Percentiles rank a stretch among this genome's conserved stretches.
These are phyloP conservation scores for Solanum paucissectum DNA, from an alignment of 257 asterid genomes.

Conservation along the genomic window DNA sequence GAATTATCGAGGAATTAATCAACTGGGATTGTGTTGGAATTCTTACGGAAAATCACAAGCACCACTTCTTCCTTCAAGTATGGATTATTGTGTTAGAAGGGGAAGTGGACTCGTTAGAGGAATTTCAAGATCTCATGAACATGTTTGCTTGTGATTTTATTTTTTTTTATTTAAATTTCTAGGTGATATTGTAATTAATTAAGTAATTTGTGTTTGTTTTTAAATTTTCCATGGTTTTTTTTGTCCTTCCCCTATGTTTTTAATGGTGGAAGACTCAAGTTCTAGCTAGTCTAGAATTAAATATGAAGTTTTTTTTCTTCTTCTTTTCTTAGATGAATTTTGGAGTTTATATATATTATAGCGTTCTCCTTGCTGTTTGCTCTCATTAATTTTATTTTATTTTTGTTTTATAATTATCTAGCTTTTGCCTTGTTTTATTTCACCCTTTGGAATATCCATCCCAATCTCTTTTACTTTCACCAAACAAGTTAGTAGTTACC, in stretches of 20 bases:
- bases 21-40: conserved; percentile 45
- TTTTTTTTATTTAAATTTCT: neutral
- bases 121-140: conserved; percentile 50
- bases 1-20: conserved; percentile 1
- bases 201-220: neutral
- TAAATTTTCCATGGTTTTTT: neutral
- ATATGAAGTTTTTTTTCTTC: neutral
- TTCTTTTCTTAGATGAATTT: neutral
- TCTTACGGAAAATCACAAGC: conserved; percentile 56
- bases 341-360: neutral
- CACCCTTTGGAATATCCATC: neutral
- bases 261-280: neutral
- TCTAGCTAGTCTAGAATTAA: neutral
- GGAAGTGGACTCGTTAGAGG: conserved; percentile 38
- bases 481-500: neutral
- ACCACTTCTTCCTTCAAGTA: conserved; percentile 45
- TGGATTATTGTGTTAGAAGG: conserved; percentile 57
- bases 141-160: conserved; percentile 14
- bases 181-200: neutral
- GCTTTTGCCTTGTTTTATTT: neutral
- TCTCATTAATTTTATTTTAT: neutral
- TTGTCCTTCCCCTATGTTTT: neutral
- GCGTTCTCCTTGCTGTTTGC: neutral
- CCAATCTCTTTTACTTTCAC: neutral
- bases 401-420: neutral